Conservation (phyloP, 225 moss, liverwort and hornwort genomes). For the Climacium dendroides region DNA sequence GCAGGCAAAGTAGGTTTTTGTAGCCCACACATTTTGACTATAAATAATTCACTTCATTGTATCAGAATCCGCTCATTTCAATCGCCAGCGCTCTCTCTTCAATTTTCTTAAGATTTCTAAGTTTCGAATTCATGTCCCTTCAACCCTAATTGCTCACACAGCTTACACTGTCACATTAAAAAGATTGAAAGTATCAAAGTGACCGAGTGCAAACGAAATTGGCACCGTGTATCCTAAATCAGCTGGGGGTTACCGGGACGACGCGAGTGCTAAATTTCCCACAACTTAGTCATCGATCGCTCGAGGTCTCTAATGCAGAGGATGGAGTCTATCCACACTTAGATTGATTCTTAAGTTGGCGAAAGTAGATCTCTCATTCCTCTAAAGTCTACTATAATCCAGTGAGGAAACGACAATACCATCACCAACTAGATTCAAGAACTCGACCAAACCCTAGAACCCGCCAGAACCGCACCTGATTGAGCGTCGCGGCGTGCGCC, state of each 20-base stretch:
- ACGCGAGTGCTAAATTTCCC: background rate
- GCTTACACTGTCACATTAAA: background rate
- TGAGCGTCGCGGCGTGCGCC: conserved; percentile 57
- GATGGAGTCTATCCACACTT: background rate
- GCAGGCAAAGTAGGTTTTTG: background rate
- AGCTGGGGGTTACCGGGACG: background rate
- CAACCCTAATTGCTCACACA: background rate
- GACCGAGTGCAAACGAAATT: background rate
- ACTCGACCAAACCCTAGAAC: background rate
- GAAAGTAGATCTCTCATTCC: background rate
- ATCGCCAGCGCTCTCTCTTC: background rate
- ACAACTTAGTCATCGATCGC: background rate
- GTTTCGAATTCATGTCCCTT: background rate
- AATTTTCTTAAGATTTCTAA: background rate
- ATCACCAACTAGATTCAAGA: background rate
- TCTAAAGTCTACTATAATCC: background rate
- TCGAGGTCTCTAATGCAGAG: background rate
- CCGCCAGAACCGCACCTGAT: conserved; percentile 26
- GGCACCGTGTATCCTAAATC: background rate
- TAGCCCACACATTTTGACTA: background rate
- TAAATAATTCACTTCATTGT: background rate
- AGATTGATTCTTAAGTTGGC: background rate
- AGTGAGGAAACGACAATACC: background rate
- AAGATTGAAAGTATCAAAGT: background rate
- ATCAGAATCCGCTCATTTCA: background rate